Base-by-base conservation (phyloP, 1,139 yeast species). In the Lodderomyces beijingensis region DNA sequence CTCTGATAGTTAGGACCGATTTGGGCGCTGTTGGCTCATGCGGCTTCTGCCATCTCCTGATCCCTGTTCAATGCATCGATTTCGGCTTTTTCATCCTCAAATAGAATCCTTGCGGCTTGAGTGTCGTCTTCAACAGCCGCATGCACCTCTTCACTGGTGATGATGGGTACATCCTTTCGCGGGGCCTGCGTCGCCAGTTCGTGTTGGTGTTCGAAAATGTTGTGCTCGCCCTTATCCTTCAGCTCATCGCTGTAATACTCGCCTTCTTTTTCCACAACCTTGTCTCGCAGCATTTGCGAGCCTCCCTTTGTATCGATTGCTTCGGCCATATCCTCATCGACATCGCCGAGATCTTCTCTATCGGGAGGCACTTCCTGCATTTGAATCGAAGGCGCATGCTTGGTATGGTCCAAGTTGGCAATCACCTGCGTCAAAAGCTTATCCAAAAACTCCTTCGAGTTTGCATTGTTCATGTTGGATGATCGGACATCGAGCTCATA, bases 311-410 rank as follows among this genome's bases (percentile, higher is more conserved):
- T 82, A 50, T 89, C 97, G 42, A 77, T 79, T 3, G 95, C 87
- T 41, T 70, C 79, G 12, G 64, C 62, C 1, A 77, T 59, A 51
- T 85, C 95, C 55, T 83, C 95, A 26, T 85, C 89, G n/a, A 39
- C 30, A 50, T 88, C 96, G 16, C 88, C 93, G 41, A 72, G 62
- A 47, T 86, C 94, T 48, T 85, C 95, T 14, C 78, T 71, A 57
- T 89, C 97, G 15, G 27, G 69, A 5, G 98, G 98, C 18, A 87
- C 95, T 34, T 82, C 77, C 47, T 86, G 83, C 79, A 88, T 78
- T 59, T 91, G 98, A 19, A 91, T 96, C 38, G 95, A 84, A 8
- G 98, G 98, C 0, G 97, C 96, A 59, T 83, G 89, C 57, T 86
- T 82, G 15, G 97, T 87, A 50, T 86, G 76, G 47, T 87, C 94